Percentiles rank a stretch among this genome's conserved stretches.
phyloP scores from a whole-genome alignment of 192 early-diverging fungal genomes.

The Coemansia sp. region DNA sequence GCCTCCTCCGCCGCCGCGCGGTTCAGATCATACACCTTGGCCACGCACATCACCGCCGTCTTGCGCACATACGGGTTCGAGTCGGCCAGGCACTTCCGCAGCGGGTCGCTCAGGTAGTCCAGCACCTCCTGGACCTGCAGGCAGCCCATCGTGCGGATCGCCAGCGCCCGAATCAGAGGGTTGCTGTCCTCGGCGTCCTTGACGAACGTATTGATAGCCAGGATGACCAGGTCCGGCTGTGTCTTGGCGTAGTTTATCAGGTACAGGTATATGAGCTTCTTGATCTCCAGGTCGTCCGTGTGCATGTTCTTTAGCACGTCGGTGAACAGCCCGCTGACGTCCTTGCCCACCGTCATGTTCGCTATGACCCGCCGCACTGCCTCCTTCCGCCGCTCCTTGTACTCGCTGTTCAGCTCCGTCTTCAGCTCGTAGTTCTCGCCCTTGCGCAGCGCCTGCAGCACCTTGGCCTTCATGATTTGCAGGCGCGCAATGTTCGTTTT shows the following conservation, averaged over 20 bases:
- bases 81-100: conserved; percentile 76
- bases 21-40: conserved; percentile 90
- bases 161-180: conserved; percentile 89
- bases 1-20: conserved; percentile 85
- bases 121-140: conserved; percentile 90
- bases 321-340: conserved; percentile 90
- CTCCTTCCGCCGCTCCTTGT: conserved; percentile 92
- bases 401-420: conserved; percentile 95
- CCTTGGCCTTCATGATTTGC: conserved; percentile 48
- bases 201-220: conserved; percentile 84
- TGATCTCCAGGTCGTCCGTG: conserved; percentile 83
- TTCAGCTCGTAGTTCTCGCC: conserved; percentile 96
- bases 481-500: conserved; percentile 45
- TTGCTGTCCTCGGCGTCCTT: conserved; percentile 91
- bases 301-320: conserved; percentile 99
- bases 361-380: conserved; percentile 98
- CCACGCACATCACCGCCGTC: conserved; percentile 93
- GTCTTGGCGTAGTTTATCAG: conserved; percentile 92
- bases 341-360: conserved; percentile 99
- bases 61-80: conserved; percentile 96
- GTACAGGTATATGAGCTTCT: conserved; percentile 93
- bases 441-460: conserved; percentile 47
- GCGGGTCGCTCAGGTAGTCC: conserved; percentile 75
- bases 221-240: conserved; percentile 88
- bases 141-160: conserved; percentile 97